A percentile compares a stretch with the other conserved stretches of the same genome.
phyloP scores from a whole-genome alignment of 176 grass and related monocot genomes.

The Bolboschoenus planiculmis region DNA sequence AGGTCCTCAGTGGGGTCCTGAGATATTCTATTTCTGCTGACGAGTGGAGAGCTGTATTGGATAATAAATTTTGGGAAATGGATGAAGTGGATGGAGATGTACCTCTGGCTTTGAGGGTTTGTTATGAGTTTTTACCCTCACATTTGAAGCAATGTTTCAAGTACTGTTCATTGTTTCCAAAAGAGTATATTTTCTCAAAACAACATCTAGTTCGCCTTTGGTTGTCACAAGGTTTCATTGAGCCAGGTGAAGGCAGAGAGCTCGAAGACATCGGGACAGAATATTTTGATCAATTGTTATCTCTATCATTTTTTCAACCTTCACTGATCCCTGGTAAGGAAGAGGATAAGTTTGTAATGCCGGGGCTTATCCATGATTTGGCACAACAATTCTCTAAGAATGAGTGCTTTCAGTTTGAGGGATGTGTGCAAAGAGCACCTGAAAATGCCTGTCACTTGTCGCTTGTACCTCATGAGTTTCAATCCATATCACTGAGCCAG shows the following conservation, averaged over 20 bases:
- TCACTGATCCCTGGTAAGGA: background rate
- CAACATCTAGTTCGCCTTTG: constrained; percentile 13
- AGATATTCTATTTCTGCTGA: background rate
- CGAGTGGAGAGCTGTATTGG: background rate
- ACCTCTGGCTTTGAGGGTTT: constrained; percentile 3
- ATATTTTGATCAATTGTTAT: constrained; percentile 24
- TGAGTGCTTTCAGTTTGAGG: constrained; percentile 16
- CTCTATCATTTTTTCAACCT: constrained; percentile 22
- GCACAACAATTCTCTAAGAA: background rate
- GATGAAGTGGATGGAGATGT: background rate
- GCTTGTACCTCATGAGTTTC: background rate
- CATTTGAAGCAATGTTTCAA: constrained; percentile 17
- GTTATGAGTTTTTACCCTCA: constrained; percentile 16
- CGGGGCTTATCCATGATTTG: constrained; percentile 23
- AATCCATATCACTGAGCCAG: background rate
- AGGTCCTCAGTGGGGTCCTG: constrained; percentile 17
- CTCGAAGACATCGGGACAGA: background rate
- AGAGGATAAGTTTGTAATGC: constrained; percentile 21
- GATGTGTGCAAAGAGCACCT: background rate
- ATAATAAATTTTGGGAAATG: constrained; percentile 12
- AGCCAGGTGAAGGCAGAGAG: background rate
- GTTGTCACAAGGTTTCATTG: constrained; percentile 34
- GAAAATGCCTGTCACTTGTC: constrained; percentile 29
- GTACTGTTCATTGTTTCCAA: constrained; percentile 38
- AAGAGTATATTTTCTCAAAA: constrained; percentile 24